A percentile compares a stretch with the other conserved stretches of the same genome.
Evolutionary conservation across 2,329 filamentous ascomycete genomes (phyloP).

Genomic region (Cryoendolithus antarcticus): DNA sequence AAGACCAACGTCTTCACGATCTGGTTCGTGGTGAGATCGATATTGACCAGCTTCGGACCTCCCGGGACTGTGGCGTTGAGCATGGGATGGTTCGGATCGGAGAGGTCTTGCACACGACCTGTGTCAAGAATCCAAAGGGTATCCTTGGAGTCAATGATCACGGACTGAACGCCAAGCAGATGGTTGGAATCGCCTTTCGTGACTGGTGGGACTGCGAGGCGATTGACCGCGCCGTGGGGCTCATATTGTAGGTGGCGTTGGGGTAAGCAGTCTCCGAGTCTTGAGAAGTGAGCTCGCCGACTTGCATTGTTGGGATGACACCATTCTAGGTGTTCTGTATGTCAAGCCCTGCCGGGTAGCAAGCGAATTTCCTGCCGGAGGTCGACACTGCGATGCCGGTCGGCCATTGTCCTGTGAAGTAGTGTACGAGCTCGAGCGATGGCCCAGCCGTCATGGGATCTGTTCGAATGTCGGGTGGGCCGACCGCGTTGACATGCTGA

Average conservation of each 20-base stretch:
- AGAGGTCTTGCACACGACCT: slow-evolving; percentile 26
- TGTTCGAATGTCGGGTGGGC: too few species aligned
- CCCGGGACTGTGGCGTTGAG: slow-evolving; percentile 29
- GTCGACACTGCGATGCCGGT: slow-evolving; percentile 37
- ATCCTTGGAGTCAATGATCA: slow-evolving; percentile 36
- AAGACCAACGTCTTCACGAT: slow-evolving; percentile 38
- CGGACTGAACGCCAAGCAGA: slow-evolving; percentile 37
- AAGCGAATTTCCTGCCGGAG: slow-evolving; percentile 36
- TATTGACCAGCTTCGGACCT: slow-evolving; percentile 36
- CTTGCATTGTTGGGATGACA: slow-evolving; percentile 29
- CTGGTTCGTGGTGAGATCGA: slow-evolving; percentile 30
- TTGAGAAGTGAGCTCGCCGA: slow-evolving; percentile 30
- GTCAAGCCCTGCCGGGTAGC: slow-evolving; percentile 28
- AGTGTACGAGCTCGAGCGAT: slow-evolving; percentile 21
- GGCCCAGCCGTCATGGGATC: too few species aligned
- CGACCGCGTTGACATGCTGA: too few species aligned
- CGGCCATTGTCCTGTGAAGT: slow-evolving; percentile 37
- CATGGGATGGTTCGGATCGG: slow-evolving; percentile 24
- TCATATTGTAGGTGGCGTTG: slow-evolving; percentile 29
- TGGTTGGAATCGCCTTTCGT: slow-evolving; percentile 30
- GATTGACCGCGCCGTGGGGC: slow-evolving; percentile 36
- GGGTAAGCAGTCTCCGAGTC: slow-evolving; percentile 30
- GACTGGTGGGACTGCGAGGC: slow-evolving; percentile 28
- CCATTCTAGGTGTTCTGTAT: slow-evolving; percentile 26
- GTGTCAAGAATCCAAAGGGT: slow-evolving; percentile 41